Conservation (phyloP, 225 moss, liverwort and hornwort genomes). For the Sphagnum tenellum region DNA sequence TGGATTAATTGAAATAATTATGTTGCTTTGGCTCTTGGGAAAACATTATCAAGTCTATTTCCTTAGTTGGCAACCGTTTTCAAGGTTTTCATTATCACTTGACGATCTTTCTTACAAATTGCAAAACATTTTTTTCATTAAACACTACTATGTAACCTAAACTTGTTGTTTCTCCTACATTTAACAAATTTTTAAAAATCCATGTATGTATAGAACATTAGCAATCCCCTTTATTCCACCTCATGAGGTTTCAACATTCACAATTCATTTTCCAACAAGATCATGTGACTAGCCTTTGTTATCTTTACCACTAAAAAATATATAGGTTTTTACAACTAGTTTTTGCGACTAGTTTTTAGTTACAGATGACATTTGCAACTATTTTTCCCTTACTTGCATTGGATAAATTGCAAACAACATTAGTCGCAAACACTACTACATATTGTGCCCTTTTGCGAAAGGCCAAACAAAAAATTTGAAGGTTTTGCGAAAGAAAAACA, state of each 20-base stretch:
- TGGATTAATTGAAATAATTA: neutral
- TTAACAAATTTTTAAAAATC: neutral
- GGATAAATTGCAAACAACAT: too few species aligned
- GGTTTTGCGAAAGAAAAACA: too few species aligned
- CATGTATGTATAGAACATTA: neutral
- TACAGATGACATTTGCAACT: too few species aligned
- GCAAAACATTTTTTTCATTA: neutral
- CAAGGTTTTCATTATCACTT: neutral
- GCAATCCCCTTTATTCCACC: neutral
- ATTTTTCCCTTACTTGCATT: too few species aligned
- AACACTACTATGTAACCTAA: neutral
- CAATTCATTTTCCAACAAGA: too few species aligned
- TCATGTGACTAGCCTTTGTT: too few species aligned
- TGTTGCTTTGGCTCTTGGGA: neutral
- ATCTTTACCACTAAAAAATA: too few species aligned
- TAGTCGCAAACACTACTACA: too few species aligned
- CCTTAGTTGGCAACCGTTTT: neutral
- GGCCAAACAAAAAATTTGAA: too few species aligned
- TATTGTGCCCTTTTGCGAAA: too few species aligned
- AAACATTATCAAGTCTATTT: neutral
- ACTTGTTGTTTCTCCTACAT: neutral
- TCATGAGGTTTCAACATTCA: neutral
- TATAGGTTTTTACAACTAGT: too few species aligned
- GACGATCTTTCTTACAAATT: neutral
- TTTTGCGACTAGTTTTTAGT: too few species aligned